phyloP scores from a whole-genome alignment of 2,329 filamentous ascomycete species.

The Talaromyces islandicus region DNA sequence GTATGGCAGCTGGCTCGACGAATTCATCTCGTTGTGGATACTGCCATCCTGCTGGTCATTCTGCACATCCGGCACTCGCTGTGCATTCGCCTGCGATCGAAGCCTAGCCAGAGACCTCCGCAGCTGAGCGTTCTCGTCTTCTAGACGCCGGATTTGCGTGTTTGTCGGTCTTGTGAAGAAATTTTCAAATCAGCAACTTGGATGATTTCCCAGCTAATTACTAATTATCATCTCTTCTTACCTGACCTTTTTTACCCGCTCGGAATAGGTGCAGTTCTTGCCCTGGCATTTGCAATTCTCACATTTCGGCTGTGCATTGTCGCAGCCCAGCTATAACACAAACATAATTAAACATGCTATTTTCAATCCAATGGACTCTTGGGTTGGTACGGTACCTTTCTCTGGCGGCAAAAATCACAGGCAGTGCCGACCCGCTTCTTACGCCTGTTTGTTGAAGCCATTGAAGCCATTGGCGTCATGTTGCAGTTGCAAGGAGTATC shows the following conservation, averaged over 20 bases:
- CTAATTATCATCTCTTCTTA: background rate
- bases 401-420: constrained; percentile 33
- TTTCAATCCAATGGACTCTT: too few relatives aligned
- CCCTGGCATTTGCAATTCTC: constrained; percentile 43
- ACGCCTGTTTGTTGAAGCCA: background rate
- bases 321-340: constrained; percentile 47
- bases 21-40: background rate
- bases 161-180: constrained; percentile 19
- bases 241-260: constrained; percentile 24
- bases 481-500: background rate
- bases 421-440: constrained; percentile 19
- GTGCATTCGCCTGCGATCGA: background rate
- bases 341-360: background rate
- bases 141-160: constrained; percentile 19
- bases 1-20: background rate
- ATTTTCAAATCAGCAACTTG: background rate
- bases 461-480: background rate
- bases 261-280: constrained; percentile 39
- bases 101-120: constrained; percentile 13
- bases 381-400: constrained; percentile 23
- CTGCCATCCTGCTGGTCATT: background rate
- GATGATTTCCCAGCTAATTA: background rate
- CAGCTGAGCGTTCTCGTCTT: constrained; percentile 20
- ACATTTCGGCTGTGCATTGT: constrained; percentile 40
- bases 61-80: background rate